These are phyloP conservation scores for Ganoderma sp. DNA, from an alignment of 1,284 basidiomycete species.

Conservation along the genomic window DNA sequence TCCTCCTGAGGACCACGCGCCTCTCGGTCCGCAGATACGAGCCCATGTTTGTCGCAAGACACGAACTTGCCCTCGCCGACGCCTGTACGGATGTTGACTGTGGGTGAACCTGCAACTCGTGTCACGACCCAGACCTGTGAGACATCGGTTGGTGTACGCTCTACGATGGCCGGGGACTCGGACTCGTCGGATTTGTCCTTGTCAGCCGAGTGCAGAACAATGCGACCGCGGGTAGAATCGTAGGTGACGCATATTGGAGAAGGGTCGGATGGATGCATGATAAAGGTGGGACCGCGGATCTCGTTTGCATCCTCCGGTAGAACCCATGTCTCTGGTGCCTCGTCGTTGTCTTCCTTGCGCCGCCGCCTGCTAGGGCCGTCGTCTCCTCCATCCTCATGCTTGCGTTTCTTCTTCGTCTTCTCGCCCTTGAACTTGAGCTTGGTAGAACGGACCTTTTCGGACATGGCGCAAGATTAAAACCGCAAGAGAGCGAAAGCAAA, in stretches of 20 bases:
- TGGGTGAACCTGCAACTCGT: conserved; percentile 78
- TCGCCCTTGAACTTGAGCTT: conserved; percentile 90
- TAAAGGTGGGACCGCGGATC: conserved; percentile 84
- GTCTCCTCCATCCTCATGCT: conserved; percentile 57
- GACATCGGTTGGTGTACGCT: conserved; percentile 77
- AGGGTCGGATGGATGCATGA: conserved; percentile 78
- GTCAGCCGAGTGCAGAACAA: conserved; percentile 67
- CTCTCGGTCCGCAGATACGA: conserved; percentile 82
- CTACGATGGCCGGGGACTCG: conserved; percentile 52
- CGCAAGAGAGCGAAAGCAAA: not conserved
- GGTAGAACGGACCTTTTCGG: conserved; percentile 62
- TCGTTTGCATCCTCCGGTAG: conserved; percentile 71
- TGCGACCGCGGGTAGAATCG: conserved; percentile 76
- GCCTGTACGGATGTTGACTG: conserved; percentile 82
- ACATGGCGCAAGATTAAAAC: conserved; percentile 41
- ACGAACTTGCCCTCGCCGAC: conserved; percentile 88
- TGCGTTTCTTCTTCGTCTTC: conserved; percentile 81
- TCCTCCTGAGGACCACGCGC: conserved; percentile 88
- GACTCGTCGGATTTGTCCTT: conserved; percentile 57
- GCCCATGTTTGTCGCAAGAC: conserved; percentile 82
- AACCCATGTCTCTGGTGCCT: conserved; percentile 79
- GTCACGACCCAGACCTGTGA: conserved; percentile 88
- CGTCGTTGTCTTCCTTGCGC: conserved; percentile 58
- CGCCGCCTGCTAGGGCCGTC: conserved; percentile 54
- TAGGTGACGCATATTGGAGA: conserved; percentile 77